These are phyloP conservation scores for Neotropicomus parvogracilis DNA, from an alignment of 1,284 basidiomycete genomes.

Conservation along the genomic window DNA sequence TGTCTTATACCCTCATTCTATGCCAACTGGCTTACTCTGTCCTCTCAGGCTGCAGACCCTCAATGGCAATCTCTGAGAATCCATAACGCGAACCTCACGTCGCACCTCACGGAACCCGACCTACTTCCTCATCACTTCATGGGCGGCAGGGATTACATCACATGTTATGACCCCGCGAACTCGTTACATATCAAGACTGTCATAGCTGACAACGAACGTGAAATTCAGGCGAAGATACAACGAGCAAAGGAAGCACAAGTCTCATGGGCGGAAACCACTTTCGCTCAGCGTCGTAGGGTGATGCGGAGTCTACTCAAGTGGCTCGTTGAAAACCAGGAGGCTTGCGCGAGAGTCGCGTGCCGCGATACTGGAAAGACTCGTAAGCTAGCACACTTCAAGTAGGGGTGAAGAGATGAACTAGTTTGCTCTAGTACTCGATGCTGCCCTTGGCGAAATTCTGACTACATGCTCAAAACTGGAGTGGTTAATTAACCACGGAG, in stretches of 20 bases:
- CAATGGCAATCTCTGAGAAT: slow-evolving; percentile 56
- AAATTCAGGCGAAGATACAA: slow-evolving; percentile 70
- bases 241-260: slow-evolving; percentile 67
- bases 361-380: slow-evolving; percentile 96
- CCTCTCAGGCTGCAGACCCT: slow-evolving; percentile 49
- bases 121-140: slow-evolving; percentile 49
- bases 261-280: slow-evolving; percentile 69
- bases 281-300: slow-evolving; percentile 74
- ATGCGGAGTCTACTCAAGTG: slow-evolving; percentile 85
- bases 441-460: slow-evolving; percentile 85
- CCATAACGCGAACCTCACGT: slow-evolving; percentile 53
- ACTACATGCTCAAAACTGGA: slow-evolving; percentile 88
- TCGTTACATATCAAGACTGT: slow-evolving; percentile 71
- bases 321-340: slow-evolving; percentile 85
- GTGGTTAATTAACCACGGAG: slow-evolving; percentile 82
- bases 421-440: slow-evolving; percentile 69
- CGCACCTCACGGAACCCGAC: slow-evolving; percentile 57
- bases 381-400: slow-evolving; percentile 37
- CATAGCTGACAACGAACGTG: slow-evolving; percentile 61
- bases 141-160: slow-evolving; percentile 67
- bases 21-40: slow-evolving; percentile 12
- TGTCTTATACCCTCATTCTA: slow-evolving; percentile 19
- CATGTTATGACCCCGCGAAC: slow-evolving; percentile 89
- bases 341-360: slow-evolving; percentile 85
- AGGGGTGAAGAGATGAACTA: background rate